Evolutionary conservation across 1,284 basidiomycete species (phyloP), one percentile per base, ranked within the genome.

Genomic region (Stereum hirsutum): DNA sequence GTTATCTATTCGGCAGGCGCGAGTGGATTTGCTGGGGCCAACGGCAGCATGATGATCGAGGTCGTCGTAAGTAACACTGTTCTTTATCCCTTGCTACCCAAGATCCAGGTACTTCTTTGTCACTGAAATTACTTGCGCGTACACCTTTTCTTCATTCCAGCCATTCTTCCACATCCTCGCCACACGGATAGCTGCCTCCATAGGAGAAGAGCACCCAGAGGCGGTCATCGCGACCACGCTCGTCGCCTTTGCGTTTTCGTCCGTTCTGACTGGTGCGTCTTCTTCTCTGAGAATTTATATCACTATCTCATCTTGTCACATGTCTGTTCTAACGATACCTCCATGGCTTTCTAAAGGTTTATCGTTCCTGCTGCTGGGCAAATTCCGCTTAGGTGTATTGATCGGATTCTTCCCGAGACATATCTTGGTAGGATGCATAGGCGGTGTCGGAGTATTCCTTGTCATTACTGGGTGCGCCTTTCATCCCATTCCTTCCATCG

Each of bases 31-130:
- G 74, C 74, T 10, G 85, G 87, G 37, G 90, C 84, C 0, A 98
- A 96, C 63, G 93, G 93, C 7, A 94, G 89, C 43, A 97, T 98
- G 93, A 96, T 97, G 92, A 98, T 98, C 50, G 94, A 98, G 62
- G 90, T 93, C 10, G 90, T 96, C 51, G 85, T 89, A 60, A 45
- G 83, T 77, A 5, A 17, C 42, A n/a, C 15, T 46, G 35, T 14
- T 21, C n/a, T n/a, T n/a, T n/a, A n/a, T n/a, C n/a, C n/a, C n/a
- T n/a, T n/a, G n/a, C n/a, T n/a, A n/a, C n/a, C n/a, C n/a, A n/a
- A n/a, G n/a, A n/a, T n/a, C n/a, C n/a, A n/a, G n/a, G n/a, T n/a
- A n/a, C 23, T 14, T 28, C 8, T 46, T 5, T 21, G 28, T 11
- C 11, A n/a, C 10, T n/a, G 28, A 23, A 26, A 30, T 20, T 31